Conservation (phyloP, 1,139 yeast species). For the Kazachstania sp. region DNA sequence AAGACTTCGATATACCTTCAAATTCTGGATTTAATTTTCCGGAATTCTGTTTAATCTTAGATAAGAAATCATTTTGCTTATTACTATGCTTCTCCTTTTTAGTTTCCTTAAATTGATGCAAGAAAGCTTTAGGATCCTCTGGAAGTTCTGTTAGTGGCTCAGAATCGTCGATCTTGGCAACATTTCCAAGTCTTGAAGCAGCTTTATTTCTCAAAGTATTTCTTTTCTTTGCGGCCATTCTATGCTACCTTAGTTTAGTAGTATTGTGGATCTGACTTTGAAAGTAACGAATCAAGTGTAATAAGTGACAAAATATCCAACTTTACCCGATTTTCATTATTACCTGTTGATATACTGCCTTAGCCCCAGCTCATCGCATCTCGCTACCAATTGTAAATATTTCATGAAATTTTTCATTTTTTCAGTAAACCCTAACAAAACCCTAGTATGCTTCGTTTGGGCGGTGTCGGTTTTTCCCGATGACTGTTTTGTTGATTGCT, state of each 20-base stretch:
- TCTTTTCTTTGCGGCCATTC: slow-evolving; percentile 41
- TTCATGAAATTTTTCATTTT: not conserved
- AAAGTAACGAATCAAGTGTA: not conserved
- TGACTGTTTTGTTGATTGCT: not conserved
- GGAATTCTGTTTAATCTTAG: slow-evolving; percentile 32
- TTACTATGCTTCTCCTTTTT: slow-evolving; percentile 46
- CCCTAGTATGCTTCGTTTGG: not conserved
- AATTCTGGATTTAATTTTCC: slow-evolving; percentile 24
- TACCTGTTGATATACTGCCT: not conserved
- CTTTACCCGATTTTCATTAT: no score
- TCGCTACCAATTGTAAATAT: not conserved
- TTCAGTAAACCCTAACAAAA: not conserved
- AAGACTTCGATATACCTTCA: slow-evolving; percentile 50
- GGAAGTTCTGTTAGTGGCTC: slow-evolving; percentile 15
- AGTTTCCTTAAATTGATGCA: slow-evolving; percentile 45
- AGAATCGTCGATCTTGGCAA: slow-evolving; percentile 3
- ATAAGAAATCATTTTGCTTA: slow-evolving; percentile 30
- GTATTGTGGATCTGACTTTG: not conserved
- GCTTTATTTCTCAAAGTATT: slow-evolving; percentile 40
- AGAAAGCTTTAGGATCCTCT: slow-evolving; percentile 41
- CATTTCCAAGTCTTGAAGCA: slow-evolving; percentile 18
- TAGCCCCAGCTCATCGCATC: slow-evolving; percentile 1
- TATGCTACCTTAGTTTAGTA: not conserved
- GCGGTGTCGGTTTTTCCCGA: not conserved
- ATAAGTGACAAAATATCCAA: no score